Percentiles rank a stretch among this genome's conserved stretches.
Evolutionary conservation across 108 stramenopile genomes (phyloP).

Genomic region (Pseudonitzschia delicatissima): DNA sequence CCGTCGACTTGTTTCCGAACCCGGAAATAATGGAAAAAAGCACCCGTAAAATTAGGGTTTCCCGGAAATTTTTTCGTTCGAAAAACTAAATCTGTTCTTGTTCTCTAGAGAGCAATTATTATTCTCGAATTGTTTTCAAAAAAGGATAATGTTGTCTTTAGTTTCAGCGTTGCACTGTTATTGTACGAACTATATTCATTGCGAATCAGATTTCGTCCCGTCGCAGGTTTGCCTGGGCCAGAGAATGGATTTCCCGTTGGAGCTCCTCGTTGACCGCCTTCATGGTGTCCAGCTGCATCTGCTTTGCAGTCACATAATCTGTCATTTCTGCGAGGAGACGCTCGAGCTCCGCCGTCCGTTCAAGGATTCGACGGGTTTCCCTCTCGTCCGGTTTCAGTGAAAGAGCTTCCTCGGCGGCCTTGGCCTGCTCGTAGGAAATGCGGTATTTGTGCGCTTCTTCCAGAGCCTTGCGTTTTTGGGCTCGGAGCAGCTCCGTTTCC

Average conservation of each 20-base stretch:
- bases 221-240: slow-evolving; percentile 40
- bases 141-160: no score
- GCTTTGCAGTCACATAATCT: slow-evolving; percentile 75
- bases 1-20: no score
- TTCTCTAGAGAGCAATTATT: no score
- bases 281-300: slow-evolving; percentile 78
- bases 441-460: slow-evolving; percentile 50
- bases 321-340: slow-evolving; percentile 67
- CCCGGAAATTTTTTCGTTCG: no score
- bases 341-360: slow-evolving; percentile 70
- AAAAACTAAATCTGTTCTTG: no score
- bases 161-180: no score
- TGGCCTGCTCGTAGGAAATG: slow-evolving; percentile 43
- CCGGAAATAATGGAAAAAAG: no score
- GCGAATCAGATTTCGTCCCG: slow-evolving; percentile 54
- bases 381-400: slow-evolving; percentile 17
- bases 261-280: slow-evolving; percentile 71
- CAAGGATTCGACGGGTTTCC: slow-evolving; percentile 32
- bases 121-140: no score
- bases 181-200: no score
- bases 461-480: slow-evolving; percentile 51
- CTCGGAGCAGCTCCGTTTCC: slow-evolving; percentile 49
- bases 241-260: slow-evolving; percentile 41
- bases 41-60: no score
- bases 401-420: slow-evolving; percentile 44